Evolutionary conservation across 805 yeast species (phyloP).

Genomic region (Scheffersomyces stipitis): DNA sequence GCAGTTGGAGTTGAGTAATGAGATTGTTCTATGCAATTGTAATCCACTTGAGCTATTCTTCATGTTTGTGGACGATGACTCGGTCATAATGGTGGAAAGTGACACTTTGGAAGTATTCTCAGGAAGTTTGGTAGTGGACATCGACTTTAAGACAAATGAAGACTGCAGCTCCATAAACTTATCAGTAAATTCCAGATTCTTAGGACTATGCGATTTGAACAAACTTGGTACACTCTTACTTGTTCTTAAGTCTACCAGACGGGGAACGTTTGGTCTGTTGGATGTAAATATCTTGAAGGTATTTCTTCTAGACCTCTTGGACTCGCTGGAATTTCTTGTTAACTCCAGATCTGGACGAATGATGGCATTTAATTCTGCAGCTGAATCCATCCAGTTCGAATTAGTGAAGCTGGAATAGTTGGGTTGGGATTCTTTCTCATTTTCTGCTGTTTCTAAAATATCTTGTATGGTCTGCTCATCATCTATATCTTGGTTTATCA

Average conservation of each 20-base stretch:
- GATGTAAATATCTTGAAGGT: conserved; percentile 1
- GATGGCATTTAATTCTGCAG: conserved; percentile 8
- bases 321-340: not conserved
- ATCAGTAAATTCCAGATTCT: not conserved
- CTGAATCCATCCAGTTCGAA: conserved; percentile 22
- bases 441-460: conserved; percentile 9
- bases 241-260: conserved; percentile 4
- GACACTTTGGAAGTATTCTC: not conserved
- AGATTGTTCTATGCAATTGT: conserved; percentile 3
- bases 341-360: not conserved
- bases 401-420: conserved; percentile 9
- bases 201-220: not conserved
- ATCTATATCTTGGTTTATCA: conserved; percentile 4
- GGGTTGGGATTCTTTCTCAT: conserved; percentile 1
- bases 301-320: conserved; percentile 1
- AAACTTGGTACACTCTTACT: conserved; percentile 15
- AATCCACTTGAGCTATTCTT: not conserved
- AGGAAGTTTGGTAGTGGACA: not conserved
- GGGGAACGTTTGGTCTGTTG: conserved; percentile 2
- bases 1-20: conserved; percentile 6
- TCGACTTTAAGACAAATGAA: not conserved
- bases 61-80: not conserved
- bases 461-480: conserved; percentile 4
- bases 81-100: not conserved
- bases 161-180: conserved; percentile 6